Evolutionary conservation across 331 rosid genomes (phyloP), one percentile per base, ranked within the genome.

Genomic region (Quercus tomentella): DNA sequence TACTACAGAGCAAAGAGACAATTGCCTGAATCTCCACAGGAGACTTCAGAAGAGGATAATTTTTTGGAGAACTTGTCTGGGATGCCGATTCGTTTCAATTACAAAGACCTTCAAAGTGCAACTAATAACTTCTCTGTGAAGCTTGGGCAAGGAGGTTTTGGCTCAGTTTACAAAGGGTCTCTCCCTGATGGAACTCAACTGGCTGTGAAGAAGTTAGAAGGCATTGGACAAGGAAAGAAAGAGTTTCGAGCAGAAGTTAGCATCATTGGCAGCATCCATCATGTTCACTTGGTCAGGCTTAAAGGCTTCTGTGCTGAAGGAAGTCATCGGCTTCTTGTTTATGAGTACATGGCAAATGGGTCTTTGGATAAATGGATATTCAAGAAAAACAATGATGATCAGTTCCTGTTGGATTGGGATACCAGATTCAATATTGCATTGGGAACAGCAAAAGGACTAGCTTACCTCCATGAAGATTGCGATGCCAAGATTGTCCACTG

Each of bases 171-270:
- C 62, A 86, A 87, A 81, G 98, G 99, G 49, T 85, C 51, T 80
- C 89, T 91, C 52, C 85, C 82, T 1, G 94, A 95, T 78, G 97
- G 98, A 71, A 89, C 91, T 61, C 87, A 80, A 75, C 6, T 95
- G 69, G 99, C 99, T 5, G 96, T 93, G 90, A 95, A 95, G 87
- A 80, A 95, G 86, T 76, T 93, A 75, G 98, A 93, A 87, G 83
- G 94, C 62, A 87, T 90, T 56, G 98, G 97, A 41, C 99, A 95
- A 72, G 99, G 99, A 70, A 93, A 93, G 89, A 95, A 93, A 81
- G 98, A 93, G 84, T 89, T 95, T 83, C 88, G 97, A 74, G 97
- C 99, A n/a, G 97, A 95, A 87, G 99, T 91, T 69, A 95, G 97
- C 91, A 91, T 90, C 83, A 95, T 95, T 12, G 99, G 98, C 37